Conservation (phyloP, 2,329 filamentous ascomycete genomes). For the Trichoderma pleuroti region DNA sequence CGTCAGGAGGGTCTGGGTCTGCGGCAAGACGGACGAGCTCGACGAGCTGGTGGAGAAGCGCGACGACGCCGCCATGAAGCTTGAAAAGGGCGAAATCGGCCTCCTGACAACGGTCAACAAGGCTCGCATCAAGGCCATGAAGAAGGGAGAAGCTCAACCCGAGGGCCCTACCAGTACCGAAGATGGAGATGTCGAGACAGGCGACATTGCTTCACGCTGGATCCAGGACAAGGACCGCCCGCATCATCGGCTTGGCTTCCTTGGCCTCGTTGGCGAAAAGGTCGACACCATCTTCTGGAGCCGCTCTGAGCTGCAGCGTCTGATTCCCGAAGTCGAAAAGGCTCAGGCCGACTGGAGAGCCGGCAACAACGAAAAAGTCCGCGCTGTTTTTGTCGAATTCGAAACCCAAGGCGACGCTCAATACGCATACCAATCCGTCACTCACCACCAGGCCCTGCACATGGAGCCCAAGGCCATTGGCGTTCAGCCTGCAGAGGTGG, state of each 20-base stretch:
- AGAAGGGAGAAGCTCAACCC: conserved; percentile 29
- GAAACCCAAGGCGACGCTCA: conserved; percentile 78
- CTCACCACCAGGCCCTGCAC: conserved; percentile 76
- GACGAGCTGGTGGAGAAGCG: conserved; percentile 74
- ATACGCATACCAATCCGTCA: conserved; percentile 74
- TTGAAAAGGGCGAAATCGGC: conserved; percentile 79
- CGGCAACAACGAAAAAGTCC: conserved; percentile 61
- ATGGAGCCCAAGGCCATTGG: conserved; percentile 85
- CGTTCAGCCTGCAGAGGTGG: conserved; percentile 72
- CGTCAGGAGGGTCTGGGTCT: conserved; percentile 81
- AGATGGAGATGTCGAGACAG: conserved; percentile 49
- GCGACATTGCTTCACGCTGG: conserved; percentile 61
- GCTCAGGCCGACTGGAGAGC: conserved; percentile 60
- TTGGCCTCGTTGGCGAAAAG: conserved; percentile 60
- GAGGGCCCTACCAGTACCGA: conserved; percentile 34
- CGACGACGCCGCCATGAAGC: conserved; percentile 68
- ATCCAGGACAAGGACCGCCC: conserved; percentile 65
- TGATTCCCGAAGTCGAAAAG: conserved; percentile 62
- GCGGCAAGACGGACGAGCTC: conserved; percentile 69
- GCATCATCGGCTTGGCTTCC: conserved; percentile 60
- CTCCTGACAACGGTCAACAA: conserved; percentile 63
- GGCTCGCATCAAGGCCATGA: conserved; percentile 34
- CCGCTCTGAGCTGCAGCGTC: conserved; percentile 54
- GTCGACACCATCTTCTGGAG: conserved; percentile 89
- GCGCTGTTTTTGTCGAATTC: conserved; percentile 92